Conservation (phyloP, 768 basidiomycete species). For the Boletus bicolor region DNA sequence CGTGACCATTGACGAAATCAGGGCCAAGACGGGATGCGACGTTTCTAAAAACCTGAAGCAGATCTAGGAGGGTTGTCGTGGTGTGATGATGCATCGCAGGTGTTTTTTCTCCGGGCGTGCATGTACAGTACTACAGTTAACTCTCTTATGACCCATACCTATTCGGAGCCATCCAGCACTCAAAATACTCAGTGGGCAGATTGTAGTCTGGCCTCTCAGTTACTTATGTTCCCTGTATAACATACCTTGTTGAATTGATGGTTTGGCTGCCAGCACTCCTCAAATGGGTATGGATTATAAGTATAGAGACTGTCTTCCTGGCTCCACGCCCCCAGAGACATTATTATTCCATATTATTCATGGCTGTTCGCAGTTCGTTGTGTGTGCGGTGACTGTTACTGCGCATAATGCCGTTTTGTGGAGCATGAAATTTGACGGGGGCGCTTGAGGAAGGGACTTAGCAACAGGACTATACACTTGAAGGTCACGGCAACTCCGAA, state of each 20-base stretch:
- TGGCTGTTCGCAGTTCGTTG: not conserved
- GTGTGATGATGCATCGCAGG: not conserved
- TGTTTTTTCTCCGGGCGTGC: not conserved
- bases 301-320: not conserved
- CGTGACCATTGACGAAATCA: constrained; percentile 75
- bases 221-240: too few species aligned
- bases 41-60: constrained; percentile 51
- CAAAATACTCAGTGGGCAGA: too few species aligned
- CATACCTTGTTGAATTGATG: too few species aligned
- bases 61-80: constrained; percentile 8
- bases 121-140: too few species aligned
- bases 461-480: not conserved
- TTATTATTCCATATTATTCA: constrained; percentile 1
- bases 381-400: constrained; percentile 8
- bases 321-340: not conserved
- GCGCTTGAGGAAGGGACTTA: not conserved
- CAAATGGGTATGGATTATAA: too few species aligned
- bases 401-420: constrained; percentile 16
- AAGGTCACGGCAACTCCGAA: not conserved
- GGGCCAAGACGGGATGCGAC: constrained; percentile 76
- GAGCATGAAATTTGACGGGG: constrained; percentile 12
- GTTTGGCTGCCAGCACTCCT: too few species aligned
- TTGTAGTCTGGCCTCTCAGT: too few species aligned
- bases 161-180: too few species aligned
- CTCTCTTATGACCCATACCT: too few species aligned